Evolutionary conservation across 169 alveolate genomes (phyloP).

Genomic region (Eimeria necatrix): DNA sequence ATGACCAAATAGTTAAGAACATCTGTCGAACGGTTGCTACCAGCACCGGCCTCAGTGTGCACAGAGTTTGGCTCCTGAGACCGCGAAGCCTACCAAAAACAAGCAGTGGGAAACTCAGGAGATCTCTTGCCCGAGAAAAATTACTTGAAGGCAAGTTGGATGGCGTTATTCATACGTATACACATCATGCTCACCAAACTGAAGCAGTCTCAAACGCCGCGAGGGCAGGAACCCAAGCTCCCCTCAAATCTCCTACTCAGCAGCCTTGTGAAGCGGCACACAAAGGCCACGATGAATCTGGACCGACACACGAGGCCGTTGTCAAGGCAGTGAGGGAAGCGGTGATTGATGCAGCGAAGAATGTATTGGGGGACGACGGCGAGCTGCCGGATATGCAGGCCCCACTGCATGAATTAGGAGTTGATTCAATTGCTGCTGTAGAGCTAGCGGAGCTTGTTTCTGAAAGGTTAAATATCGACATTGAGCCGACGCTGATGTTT

Average conservation of each 20-base stretch:
- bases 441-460: slow-evolving; percentile 86
- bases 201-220: slow-evolving; percentile 51
- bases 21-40: slow-evolving; percentile 82
- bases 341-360: slow-evolving; percentile 78
- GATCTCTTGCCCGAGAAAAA: slow-evolving; percentile 83
- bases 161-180: slow-evolving; percentile 71
- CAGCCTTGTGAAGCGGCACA: slow-evolving; percentile 10
- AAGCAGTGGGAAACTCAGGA: slow-evolving; percentile 87
- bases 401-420: slow-evolving; percentile 88
- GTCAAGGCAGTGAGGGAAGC: slow-evolving; percentile 77
- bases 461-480: slow-evolving; percentile 82
- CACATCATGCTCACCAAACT: slow-evolving; percentile 44
- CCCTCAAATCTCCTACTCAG: slow-evolving; percentile 15
- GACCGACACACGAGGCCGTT: slow-evolving; percentile 41
- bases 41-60: slow-evolving; percentile 85
- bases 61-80: slow-evolving; percentile 85
- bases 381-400: slow-evolving; percentile 83
- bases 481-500: slow-evolving; percentile 87
- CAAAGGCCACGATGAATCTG: slow-evolving; percentile 45
- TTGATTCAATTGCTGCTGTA: slow-evolving; percentile 87
- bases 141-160: slow-evolving; percentile 80
- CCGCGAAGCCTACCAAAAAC: slow-evolving; percentile 86
- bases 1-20: slow-evolving; percentile 83
- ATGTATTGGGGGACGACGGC: slow-evolving; percentile 75
- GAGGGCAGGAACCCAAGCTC: not conserved